Percentiles rank a stretch among this genome's conserved stretches.
Evolutionary conservation across 306 rosid species (phyloP).

Genomic region (Castanea mollissima): DNA sequence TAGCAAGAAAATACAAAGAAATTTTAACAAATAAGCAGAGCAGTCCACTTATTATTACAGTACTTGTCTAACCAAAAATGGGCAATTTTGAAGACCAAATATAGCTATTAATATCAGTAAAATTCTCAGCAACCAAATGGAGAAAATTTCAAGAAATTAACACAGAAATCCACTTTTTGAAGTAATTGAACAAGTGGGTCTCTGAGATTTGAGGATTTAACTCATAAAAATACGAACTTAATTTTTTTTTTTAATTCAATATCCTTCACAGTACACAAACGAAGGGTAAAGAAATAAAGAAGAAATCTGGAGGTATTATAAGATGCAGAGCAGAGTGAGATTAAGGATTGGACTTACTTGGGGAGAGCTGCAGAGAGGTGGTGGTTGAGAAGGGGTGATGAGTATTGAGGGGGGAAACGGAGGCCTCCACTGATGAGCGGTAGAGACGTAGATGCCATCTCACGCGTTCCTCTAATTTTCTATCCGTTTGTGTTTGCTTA

Average conservation of each 20-base stretch:
- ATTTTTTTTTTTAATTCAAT: not conserved
- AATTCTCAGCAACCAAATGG: not conserved
- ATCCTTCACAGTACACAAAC: not conserved
- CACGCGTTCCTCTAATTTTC: not conserved
- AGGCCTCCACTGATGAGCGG: conserved; percentile 35
- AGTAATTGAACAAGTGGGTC: not conserved
- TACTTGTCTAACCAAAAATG: not conserved
- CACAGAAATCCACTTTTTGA: not conserved
- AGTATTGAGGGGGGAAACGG: conserved; percentile 8
- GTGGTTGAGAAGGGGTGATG: conserved; percentile 16
- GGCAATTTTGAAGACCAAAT: not conserved
- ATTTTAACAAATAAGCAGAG: not conserved
- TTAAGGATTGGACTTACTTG: conserved; percentile 22
- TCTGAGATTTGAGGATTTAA: not conserved
- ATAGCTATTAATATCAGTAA: not conserved
- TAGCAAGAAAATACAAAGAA: not conserved
- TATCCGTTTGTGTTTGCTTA: not conserved
- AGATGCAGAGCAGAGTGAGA: not conserved
- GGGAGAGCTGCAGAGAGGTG: conserved; percentile 21
- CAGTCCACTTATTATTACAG: not conserved
- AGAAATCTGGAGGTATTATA: not conserved
- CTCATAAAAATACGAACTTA: not conserved
- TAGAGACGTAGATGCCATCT: conserved; percentile 53
- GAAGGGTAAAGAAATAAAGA: not conserved
- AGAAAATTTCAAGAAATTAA: not conserved